These are phyloP conservation scores for Neofusicoccum umdonicola DNA, from an alignment of 2,329 filamentous ascomycete genomes.

Conservation along the genomic window DNA sequence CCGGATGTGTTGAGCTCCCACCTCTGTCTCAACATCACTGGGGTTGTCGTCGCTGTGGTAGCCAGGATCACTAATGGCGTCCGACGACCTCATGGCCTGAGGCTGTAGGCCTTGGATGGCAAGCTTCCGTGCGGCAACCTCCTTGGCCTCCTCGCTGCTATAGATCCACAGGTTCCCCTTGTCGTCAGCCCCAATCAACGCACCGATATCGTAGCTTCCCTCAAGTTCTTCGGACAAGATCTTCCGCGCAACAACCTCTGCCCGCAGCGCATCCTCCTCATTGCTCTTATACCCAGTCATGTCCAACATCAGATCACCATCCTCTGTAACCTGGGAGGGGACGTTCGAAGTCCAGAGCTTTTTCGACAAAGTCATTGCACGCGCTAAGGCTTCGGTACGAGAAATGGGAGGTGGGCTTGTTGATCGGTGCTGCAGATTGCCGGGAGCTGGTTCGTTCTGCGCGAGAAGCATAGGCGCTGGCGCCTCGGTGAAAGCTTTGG, in stretches of 20 bases:
- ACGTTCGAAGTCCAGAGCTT: constrained; percentile 90
- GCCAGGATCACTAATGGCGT: constrained; percentile 86
- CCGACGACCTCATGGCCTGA: constrained; percentile 59
- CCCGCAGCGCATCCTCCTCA: constrained; percentile 85
- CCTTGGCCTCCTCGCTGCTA: constrained; percentile 93
- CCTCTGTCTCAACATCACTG: constrained; percentile 57
- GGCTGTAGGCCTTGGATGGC: constrained; percentile 53
- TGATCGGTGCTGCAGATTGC: constrained; percentile 49
- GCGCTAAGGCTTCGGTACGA: constrained; percentile 72
- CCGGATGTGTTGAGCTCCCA: constrained; percentile 54
- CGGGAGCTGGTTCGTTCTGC: constrained; percentile 32
- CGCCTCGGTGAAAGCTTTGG: constrained; percentile 27
- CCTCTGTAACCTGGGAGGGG: constrained; percentile 85
- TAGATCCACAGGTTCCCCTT: constrained; percentile 99
- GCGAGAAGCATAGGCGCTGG: constrained; percentile 26
- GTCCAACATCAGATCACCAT: constrained; percentile 92
- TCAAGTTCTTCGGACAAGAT: constrained; percentile 90
- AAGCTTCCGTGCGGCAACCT: constrained; percentile 70
- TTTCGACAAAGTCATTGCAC: constrained; percentile 80
- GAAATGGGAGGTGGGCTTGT: constrained; percentile 74
- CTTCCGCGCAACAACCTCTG: constrained; percentile 89
- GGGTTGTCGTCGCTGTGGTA: constrained; percentile 84
- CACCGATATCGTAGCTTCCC: constrained; percentile 93
- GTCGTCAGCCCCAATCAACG: constrained; percentile 91
- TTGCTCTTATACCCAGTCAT: constrained; percentile 91